These are phyloP conservation scores for Nothopassalora personata DNA, from an alignment of 2,329 filamentous ascomycete genomes.

Conservation along the genomic window DNA sequence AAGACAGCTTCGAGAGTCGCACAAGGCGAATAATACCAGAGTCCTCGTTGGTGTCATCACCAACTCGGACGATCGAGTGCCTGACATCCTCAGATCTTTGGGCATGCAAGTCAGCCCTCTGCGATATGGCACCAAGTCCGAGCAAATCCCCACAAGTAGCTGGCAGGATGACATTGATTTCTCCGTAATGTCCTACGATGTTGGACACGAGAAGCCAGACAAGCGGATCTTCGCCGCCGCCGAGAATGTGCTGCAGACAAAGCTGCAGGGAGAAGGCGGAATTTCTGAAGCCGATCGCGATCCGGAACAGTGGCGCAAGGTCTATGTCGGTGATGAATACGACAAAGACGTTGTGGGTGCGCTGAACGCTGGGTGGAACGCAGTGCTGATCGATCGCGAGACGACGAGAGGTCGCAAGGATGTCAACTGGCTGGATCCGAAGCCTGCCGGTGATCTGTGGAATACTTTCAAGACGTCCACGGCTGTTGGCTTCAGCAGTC, in stretches of 20 bases:
- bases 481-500: slow-evolving; percentile 23
- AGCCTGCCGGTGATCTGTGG: slow-evolving; percentile 12
- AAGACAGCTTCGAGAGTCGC: slow-evolving; percentile 33
- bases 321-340: slow-evolving; percentile 53
- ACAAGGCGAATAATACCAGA: slow-evolving; percentile 9
- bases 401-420: slow-evolving; percentile 10
- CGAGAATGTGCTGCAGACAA: slow-evolving; percentile 37
- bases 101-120: slow-evolving; percentile 45
- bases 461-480: slow-evolving; percentile 15
- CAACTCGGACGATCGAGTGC: slow-evolving; percentile 59
- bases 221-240: slow-evolving; percentile 53
- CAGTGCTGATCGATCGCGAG: slow-evolving; percentile 40
- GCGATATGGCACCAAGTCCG: slow-evolving; percentile 36
- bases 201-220: slow-evolving; percentile 57
- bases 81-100: slow-evolving; percentile 49
- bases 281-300: slow-evolving; percentile 19
- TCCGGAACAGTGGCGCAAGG: slow-evolving; percentile 30
- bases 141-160: slow-evolving; percentile 10
- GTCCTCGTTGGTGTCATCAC: slow-evolving; percentile 55
- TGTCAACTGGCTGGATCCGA: slow-evolving; percentile 20
- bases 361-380: slow-evolving; percentile 44
- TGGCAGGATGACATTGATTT: slow-evolving; percentile 48
- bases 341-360: slow-evolving; percentile 50
- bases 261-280: slow-evolving; percentile 27
- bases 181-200: slow-evolving; percentile 58